phyloP scores from a whole-genome alignment of 768 basidiomycete genomes.

The Naematelia encephala region DNA sequence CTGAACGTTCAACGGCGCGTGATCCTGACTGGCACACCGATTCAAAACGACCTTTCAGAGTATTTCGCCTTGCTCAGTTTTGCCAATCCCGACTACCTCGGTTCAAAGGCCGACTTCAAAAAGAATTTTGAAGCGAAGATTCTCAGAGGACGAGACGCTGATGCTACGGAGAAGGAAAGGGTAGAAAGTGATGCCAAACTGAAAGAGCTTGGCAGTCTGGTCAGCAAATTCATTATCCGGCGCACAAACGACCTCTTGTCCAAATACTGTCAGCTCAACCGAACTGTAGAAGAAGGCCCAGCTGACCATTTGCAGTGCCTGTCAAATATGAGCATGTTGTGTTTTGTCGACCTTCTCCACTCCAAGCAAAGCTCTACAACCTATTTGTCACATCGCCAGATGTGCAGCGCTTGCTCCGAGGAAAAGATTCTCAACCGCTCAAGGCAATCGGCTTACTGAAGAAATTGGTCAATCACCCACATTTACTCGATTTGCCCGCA shows the following conservation, averaged over 20 bases:
- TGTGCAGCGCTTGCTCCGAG: slow-evolving; percentile 82
- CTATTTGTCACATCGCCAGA: slow-evolving; percentile 89
- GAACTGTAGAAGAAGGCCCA: neutral
- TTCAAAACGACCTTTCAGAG: slow-evolving; percentile 89
- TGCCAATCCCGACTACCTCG: slow-evolving; percentile 85
- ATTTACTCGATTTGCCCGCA: slow-evolving; percentile 76
- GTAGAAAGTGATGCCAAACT: slow-evolving; percentile 82
- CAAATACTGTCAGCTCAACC: slow-evolving; percentile 78
- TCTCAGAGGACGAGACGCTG: slow-evolving; percentile 82
- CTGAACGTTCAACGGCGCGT: slow-evolving; percentile 86
- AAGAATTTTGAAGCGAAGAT: slow-evolving; percentile 94
- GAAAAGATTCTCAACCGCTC: slow-evolving; percentile 84
- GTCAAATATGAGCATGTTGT: slow-evolving; percentile 99
- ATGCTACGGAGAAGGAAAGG: slow-evolving; percentile 73
- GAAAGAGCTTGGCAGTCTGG: slow-evolving; percentile 80
- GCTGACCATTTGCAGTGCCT: slow-evolving; percentile 62
- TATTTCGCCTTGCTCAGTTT: slow-evolving; percentile 92
- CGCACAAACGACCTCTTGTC: slow-evolving; percentile 90
- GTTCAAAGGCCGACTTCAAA: slow-evolving; percentile 81
- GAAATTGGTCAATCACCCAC: slow-evolving; percentile 94
- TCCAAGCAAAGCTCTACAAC: slow-evolving; percentile 80
- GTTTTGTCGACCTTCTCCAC: slow-evolving; percentile 78
- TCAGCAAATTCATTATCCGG: slow-evolving; percentile 90
- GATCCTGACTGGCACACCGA: slow-evolving; percentile 89
- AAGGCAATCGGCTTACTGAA: slow-evolving; percentile 92